Conservation (phyloP, 108 stramenopile species). For the Nitzschia putrida region DNA sequence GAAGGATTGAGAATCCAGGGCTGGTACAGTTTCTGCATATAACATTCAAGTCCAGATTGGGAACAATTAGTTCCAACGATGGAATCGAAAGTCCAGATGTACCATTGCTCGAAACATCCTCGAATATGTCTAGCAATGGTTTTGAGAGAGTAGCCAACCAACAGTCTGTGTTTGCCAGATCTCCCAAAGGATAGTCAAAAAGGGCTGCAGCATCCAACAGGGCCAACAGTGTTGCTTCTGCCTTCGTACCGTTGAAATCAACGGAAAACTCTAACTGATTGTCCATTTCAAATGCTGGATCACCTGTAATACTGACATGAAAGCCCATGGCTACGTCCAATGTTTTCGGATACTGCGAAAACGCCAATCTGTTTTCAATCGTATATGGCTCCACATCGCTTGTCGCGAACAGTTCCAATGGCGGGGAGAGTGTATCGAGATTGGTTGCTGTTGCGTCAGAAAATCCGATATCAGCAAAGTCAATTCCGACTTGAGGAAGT, state of each 20-base stretch:
- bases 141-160: slow-evolving; percentile 62
- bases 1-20: slow-evolving; percentile 47
- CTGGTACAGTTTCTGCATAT: slow-evolving; percentile 59
- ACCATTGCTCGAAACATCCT: slow-evolving; percentile 10
- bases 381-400: not conserved
- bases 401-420: slow-evolving; percentile 7
- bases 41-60: slow-evolving; percentile 47
- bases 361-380: not conserved
- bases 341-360: slow-evolving; percentile 14
- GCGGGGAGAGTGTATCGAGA: slow-evolving; percentile 46
- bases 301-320: slow-evolving; percentile 45
- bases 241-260: slow-evolving; percentile 5
- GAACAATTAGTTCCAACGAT: slow-evolving; percentile 33
- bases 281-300: slow-evolving; percentile 46
- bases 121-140: slow-evolving; percentile 16
- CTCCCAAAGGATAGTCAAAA: slow-evolving; percentile 61
- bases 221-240: slow-evolving; percentile 40
- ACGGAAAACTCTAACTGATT: slow-evolving; percentile 26
- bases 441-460: slow-evolving; percentile 43
- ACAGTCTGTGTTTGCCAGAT: slow-evolving; percentile 56
- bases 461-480: slow-evolving; percentile 29
- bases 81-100: slow-evolving; percentile 36
- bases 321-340: slow-evolving; percentile 44
- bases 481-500: slow-evolving; percentile 5
- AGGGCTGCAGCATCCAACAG: slow-evolving; percentile 44